These are phyloP conservation scores for Ilyonectria mors-panacis DNA, from an alignment of 2,329 filamentous ascomycete species.

Conservation along the genomic window DNA sequence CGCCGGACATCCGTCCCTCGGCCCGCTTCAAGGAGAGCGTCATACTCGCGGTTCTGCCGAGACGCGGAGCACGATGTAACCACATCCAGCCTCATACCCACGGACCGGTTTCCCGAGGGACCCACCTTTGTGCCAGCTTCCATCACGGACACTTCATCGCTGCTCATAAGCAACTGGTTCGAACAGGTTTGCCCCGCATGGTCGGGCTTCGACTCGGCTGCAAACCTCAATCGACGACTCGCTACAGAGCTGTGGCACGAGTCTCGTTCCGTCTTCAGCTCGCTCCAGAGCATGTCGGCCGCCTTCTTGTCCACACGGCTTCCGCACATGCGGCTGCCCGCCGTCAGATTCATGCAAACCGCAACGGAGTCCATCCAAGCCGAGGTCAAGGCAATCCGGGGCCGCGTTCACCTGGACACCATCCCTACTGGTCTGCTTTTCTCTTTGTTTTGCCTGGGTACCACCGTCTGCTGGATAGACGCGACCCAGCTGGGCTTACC, in stretches of 20 bases:
- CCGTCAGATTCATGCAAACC: conserved; percentile 51
- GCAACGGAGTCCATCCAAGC: conserved; percentile 54
- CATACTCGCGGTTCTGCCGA: not conserved
- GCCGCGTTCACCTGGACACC: conserved; percentile 31
- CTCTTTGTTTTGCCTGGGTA: conserved; percentile 58
- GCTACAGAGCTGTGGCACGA: conserved; percentile 55
- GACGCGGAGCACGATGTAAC: conserved; percentile 18
- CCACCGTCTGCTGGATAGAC: conserved; percentile 59
- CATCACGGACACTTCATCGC: conserved; percentile 49
- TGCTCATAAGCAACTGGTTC: conserved; percentile 58
- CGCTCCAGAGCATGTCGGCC: conserved; percentile 59
- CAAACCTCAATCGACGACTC: conserved; percentile 57
- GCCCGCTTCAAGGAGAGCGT: conserved; percentile 4
- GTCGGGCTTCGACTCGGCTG: conserved; percentile 58
- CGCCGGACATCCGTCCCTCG: conserved; percentile 1
- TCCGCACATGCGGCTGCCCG: conserved; percentile 55
- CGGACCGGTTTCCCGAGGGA: conserved; percentile 33
- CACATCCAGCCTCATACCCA: conserved; percentile 18
- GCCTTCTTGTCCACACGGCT: conserved; percentile 53
- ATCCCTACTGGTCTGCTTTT: conserved; percentile 55
- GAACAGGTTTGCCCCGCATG: conserved; percentile 58
- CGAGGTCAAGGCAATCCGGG: conserved; percentile 50
- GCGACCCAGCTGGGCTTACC: conserved; percentile 51
- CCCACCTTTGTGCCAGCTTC: conserved; percentile 39
- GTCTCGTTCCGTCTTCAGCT: conserved; percentile 56